Base-by-base conservation (phyloP, 495 filamentous ascomycete species). In the Thermothielavioides terrestris region DNA sequence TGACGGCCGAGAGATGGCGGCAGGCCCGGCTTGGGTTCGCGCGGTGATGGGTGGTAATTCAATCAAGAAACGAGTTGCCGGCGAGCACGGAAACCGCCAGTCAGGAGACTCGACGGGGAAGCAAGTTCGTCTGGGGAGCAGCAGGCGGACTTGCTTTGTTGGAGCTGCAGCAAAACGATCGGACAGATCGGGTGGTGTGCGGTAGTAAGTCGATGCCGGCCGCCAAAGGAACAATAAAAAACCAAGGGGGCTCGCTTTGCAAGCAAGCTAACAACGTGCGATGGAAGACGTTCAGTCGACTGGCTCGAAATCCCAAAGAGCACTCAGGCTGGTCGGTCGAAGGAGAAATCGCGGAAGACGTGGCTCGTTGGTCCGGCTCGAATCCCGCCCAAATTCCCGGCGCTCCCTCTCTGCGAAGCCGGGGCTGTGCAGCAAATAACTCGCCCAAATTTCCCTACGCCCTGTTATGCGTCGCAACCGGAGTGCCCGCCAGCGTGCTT, bases 31-130 rank as follows among this genome's bases (percentile, higher is more conserved):
- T n/a, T n/a, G n/a, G n/a, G n/a, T n/a, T n/a, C 21, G 48, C 49
- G 41, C 53, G 46, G 53, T 35, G 54, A 34, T 5, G 25, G 2
- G 56, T 59, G 68, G 57, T 56, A 51, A 57, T 56, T 64, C 43
- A 63, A 55, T 59, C 47, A 58, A 56, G 27, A 49, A 53, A 57
- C 36, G 46, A 23, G 32, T 47, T 26, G 27, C 36, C 37, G 12
- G 25, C 23, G 40, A 47, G 54, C 56, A 64, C 57, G 57, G 43
- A 51, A n/a, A 36, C 30, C 42, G 36, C 26, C 35, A 37, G 44
- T 30, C 50, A 37, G n/a, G n/a, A n/a, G n/a, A n/a, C n/a, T n/a
- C n/a, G n/a, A n/a, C n/a, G n/a, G n/a, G n/a, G n/a, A n/a, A n/a
- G n/a, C n/a, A n/a, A n/a, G 30, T 30, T 11, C 34, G 49, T 40